phyloP scores from a whole-genome alignment of 2,329 filamentous ascomycete genomes.

The Trichophyton schoenleinii region DNA sequence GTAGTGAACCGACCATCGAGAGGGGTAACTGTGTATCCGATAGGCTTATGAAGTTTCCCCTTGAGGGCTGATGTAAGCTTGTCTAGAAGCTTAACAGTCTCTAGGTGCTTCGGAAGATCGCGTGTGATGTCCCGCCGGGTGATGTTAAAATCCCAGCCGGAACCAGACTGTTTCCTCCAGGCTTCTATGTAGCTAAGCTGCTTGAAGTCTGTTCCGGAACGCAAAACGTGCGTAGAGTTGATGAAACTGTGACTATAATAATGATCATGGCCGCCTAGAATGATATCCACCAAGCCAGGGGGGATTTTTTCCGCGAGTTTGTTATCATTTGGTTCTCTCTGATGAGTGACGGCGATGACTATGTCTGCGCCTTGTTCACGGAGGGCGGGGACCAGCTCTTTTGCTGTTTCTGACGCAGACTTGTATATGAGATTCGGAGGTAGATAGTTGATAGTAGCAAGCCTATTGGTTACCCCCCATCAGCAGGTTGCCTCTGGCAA shows the following conservation, averaged over 20 bases:
- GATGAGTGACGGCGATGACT: constrained; percentile 69
- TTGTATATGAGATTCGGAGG: constrained; percentile 73
- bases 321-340: constrained; percentile 78
- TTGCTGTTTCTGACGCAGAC: constrained; percentile 63
- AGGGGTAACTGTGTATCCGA: constrained; percentile 70
- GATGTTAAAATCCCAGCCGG: constrained; percentile 68
- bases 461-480: constrained; percentile 29
- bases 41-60: constrained; percentile 64
- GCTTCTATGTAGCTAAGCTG: constrained; percentile 80
- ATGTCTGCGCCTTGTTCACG: constrained; percentile 69
- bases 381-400: constrained; percentile 59
- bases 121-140: constrained; percentile 60
- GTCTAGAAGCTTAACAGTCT: constrained; percentile 50
- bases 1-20: constrained; percentile 80
- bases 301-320: constrained; percentile 64
- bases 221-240: constrained; percentile 70
- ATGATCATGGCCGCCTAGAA: constrained; percentile 82
- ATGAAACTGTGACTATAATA: constrained; percentile 68
- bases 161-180: constrained; percentile 41
- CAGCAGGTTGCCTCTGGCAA: neutral
- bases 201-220: constrained; percentile 84
- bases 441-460: constrained; percentile 75
- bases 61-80: constrained; percentile 61
- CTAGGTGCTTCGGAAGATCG: constrained; percentile 50
- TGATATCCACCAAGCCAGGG: constrained; percentile 64